phyloP scores from a whole-genome alignment of 2,329 filamentous ascomycete species.

The Chrysoporthe cubensis region DNA sequence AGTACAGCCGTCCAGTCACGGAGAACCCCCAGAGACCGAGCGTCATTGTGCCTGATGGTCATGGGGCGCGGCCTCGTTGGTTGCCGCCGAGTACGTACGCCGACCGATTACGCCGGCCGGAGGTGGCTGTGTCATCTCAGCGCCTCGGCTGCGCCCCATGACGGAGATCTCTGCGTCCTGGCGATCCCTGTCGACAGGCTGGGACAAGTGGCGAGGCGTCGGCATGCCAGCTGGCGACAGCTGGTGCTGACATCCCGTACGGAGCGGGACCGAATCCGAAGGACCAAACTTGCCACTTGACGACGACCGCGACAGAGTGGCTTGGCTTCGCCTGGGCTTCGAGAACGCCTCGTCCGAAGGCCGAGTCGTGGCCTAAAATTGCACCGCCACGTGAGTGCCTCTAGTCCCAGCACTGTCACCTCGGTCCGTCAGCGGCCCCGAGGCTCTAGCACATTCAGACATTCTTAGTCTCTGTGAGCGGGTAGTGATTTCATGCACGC shows the following conservation, averaged over 20 bases:
- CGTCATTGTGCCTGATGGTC: not conserved
- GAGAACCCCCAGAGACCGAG: not conserved
- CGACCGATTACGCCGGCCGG: not conserved
- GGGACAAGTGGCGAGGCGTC: not conserved
- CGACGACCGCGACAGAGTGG: no score
- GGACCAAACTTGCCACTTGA: no score
- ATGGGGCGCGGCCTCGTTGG: not conserved
- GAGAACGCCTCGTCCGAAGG: no score
- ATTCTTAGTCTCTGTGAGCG: no score
- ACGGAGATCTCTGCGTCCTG: not conserved
- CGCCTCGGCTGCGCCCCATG: not conserved
- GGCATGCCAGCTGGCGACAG: constrained; percentile 6
- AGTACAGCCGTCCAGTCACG: not conserved
- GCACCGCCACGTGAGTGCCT: no score
- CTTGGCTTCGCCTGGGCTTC: no score
- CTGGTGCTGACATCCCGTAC: not conserved
- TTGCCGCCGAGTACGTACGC: not conserved
- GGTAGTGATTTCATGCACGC: no score
- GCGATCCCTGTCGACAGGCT: not conserved
- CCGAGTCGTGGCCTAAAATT: no score
- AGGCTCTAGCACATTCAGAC: no score
- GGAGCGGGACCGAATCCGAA: no score
- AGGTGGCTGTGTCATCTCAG: not conserved
- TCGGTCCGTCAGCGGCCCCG: no score
- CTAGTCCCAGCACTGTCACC: no score